Percentiles rank a stretch among this genome's conserved stretches.
phyloP scores from a whole-genome alignment of 352 stramenopile genomes.

The Phytophthora foliorum region DNA sequence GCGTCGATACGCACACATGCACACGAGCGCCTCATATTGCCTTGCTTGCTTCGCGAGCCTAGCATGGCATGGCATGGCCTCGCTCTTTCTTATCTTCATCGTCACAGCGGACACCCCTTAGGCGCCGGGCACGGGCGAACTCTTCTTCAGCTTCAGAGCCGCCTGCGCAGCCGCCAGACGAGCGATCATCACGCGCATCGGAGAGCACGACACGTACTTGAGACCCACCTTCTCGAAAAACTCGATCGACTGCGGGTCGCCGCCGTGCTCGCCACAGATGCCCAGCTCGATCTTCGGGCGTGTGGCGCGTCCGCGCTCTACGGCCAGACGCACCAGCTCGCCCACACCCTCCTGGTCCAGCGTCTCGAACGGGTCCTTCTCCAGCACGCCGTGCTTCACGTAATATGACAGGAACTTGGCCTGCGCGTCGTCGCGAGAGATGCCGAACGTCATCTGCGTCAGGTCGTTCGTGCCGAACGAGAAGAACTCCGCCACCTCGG shows the following conservation, averaged over 20 bases:
- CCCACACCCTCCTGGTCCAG: constrained; percentile 38
- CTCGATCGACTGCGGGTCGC: constrained; percentile 21
- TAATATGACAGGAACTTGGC: constrained; percentile 35
- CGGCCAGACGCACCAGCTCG: constrained; percentile 12
- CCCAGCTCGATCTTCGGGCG: constrained; percentile 16
- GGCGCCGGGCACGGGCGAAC: not conserved
- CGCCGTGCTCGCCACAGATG: constrained; percentile 16
- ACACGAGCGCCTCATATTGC: not conserved
- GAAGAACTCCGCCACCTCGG: constrained; percentile 11
- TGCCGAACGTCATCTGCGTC: constrained; percentile 14
- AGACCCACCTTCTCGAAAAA: constrained; percentile 22
- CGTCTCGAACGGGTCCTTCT: constrained; percentile 43
- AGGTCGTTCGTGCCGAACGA: constrained; percentile 16
- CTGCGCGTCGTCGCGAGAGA: constrained; percentile 13
- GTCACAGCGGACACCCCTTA: not conserved
- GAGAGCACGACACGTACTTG: constrained; percentile 18
- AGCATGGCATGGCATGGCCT: not conserved
- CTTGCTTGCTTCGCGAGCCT: not conserved
- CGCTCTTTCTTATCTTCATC: not conserved
- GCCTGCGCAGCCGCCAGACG: constrained; percentile 33
- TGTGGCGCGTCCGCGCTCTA: constrained; percentile 2
- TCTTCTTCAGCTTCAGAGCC: constrained; percentile 1
- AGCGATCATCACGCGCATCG: constrained; percentile 21
- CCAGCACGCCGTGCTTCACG: constrained; percentile 22
- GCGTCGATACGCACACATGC: not conserved